A percentile compares a stretch with the other conserved stretches of the same genome.
Evolutionary conservation across 1,284 basidiomycete genomes (phyloP).

Genomic region (Lentinula novae-zelandiae): DNA sequence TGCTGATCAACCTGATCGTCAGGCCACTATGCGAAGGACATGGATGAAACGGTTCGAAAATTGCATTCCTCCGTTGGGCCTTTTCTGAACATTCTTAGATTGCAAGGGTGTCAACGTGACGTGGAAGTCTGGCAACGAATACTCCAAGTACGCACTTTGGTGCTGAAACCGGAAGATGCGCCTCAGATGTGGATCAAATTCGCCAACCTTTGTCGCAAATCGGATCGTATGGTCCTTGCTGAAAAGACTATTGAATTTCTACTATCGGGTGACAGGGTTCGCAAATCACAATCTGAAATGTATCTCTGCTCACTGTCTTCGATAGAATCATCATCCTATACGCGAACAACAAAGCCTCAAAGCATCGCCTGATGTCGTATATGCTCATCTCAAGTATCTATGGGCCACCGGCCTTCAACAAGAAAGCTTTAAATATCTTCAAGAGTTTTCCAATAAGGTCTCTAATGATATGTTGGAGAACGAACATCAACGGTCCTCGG

Average conservation of each 20-base stretch:
- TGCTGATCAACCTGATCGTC: conserved; percentile 91
- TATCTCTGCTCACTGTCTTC: conserved; percentile 6
- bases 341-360: conserved; percentile 59
- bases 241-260: conserved; percentile 97
- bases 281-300: not conserved
- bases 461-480: conserved; percentile 70
- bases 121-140: conserved; percentile 99
- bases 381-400: conserved; percentile 95
- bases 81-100: conserved; percentile 35
- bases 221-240: conserved; percentile 70
- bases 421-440: conserved; percentile 84
- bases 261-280: conserved; percentile 47
- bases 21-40: conserved; percentile 82
- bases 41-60: conserved; percentile 85
- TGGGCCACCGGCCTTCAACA: conserved; percentile 86
- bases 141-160: conserved; percentile 92
- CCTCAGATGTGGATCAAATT: conserved; percentile 91
- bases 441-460: conserved; percentile 79
- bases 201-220: conserved; percentile 49
- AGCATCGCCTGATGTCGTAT: conserved; percentile 95
- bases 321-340: conserved; percentile 31
- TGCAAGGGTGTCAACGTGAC: conserved; percentile 96
- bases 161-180: conserved; percentile 92
- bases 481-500: conserved; percentile 43
- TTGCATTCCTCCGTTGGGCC: not conserved